These are phyloP conservation scores for Discostella stelligera DNA, from an alignment of 352 stramenopile genomes.

Conservation along the genomic window DNA sequence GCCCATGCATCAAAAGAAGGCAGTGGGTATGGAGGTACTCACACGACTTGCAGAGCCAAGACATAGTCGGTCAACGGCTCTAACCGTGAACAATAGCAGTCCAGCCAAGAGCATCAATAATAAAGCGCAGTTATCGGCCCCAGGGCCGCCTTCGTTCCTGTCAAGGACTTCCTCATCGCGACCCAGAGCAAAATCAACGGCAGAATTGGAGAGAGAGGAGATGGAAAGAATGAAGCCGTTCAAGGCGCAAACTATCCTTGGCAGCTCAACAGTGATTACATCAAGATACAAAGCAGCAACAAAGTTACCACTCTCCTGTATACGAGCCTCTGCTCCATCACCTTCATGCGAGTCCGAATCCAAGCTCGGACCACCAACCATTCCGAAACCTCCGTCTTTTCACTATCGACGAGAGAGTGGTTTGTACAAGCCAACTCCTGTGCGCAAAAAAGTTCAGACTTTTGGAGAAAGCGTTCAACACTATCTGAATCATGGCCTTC, in stretches of 20 bases:
- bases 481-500: conserved; percentile 25
- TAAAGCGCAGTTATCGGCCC: neutral
- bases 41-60: conserved; percentile 27
- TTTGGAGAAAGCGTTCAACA: conserved; percentile 29
- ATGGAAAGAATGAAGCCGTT: conserved; percentile 31
- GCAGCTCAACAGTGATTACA: conserved; percentile 12
- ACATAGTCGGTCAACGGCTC: neutral
- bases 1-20: conserved; percentile 8
- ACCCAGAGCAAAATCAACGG: conserved; percentile 14
- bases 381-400: neutral
- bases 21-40: conserved; percentile 12
- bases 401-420: neutral
- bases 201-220: conserved; percentile 15
- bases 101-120: neutral
- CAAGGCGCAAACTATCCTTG: conserved; percentile 23
- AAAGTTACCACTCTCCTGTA: neutral
- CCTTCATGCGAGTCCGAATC: neutral
- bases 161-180: conserved; percentile 5
- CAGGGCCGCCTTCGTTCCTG: conserved; percentile 29
- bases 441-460: conserved; percentile 19
- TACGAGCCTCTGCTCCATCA: neutral
- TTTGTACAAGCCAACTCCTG: conserved; percentile 15
- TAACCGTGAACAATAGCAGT: neutral
- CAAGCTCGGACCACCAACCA: neutral
- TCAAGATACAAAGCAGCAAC: conserved; percentile 33